Evolutionary conservation across 2,329 filamentous ascomycete species (phyloP), one percentile per base, ranked within the genome.

Genomic region (Parascedosporium putredinis): DNA sequence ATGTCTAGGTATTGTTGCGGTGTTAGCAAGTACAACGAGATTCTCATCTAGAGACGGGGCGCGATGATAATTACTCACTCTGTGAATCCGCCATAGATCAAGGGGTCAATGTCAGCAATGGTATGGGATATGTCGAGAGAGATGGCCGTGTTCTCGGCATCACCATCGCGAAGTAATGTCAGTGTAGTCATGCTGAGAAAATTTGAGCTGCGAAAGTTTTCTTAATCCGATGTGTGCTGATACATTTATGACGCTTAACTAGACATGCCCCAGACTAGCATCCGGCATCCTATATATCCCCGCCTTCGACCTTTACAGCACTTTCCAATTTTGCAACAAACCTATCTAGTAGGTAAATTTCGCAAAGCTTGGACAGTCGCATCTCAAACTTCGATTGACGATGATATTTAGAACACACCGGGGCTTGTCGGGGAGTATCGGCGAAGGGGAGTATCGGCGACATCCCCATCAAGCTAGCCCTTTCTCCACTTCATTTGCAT

Each of bases 11-110:
- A 22, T 31, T 31, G 27, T 31, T 6, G 12, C 27, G 7, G 27
- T 31, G 27, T 31, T 12, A 31, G 27, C n/a, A n/a, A n/a, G n/a
- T n/a, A n/a, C n/a, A n/a, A n/a, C n/a, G n/a, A n/a, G n/a, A n/a
- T n/a, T 31, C 27, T 6, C 27, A 7, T 31, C 27, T 31, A 31
- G 27, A 12, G 27, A 31, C n/a, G n/a, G n/a, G n/a, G n/a, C 6
- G 12, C 27, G 27, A 31, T 31, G 6, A 7, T 31, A 31, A n/a
- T n/a, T 23, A 52, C 70, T 60, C 64, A 76, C 76, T 82, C 79
- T 52, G 76, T 79, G 61, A 83, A 83, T 2, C 79, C 79, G 40
- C 75, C 73, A 69, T 82, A 82, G 55, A 81, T 78, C 54, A 80
- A 78, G 50, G 77, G 71, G 57, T 81, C 75, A 58, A 83, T 79